A percentile compares a stretch with the other conserved stretches of the same genome.
phyloP scores from a whole-genome alignment of 768 basidiomycete species.

The Nidularia pulvinata region DNA sequence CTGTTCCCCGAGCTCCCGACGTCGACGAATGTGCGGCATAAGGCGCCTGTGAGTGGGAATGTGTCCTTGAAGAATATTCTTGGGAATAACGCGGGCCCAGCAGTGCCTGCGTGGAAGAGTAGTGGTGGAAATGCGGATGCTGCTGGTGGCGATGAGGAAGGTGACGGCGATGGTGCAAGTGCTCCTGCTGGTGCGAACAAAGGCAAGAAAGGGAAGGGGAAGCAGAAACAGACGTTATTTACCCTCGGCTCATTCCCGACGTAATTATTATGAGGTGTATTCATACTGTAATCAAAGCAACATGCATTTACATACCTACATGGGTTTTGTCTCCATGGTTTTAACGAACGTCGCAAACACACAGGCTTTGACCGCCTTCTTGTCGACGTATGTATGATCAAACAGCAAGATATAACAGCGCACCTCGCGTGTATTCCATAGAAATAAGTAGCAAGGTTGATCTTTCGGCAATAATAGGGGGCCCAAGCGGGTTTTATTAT shows the following conservation, averaged over 20 bases:
- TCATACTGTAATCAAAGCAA: too few species aligned
- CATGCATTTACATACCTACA: too few species aligned
- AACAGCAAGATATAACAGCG: too few species aligned
- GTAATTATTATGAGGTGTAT: too few species aligned
- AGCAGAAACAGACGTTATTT: constrained; percentile 86
- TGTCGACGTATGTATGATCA: too few species aligned
- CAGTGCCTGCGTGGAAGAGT: constrained; percentile 40
- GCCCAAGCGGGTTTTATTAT: too few species aligned
- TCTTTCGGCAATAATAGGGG: too few species aligned
- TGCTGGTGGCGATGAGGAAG: constrained; percentile 14
- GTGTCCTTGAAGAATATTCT: constrained; percentile 67
- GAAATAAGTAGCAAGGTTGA: too few species aligned
- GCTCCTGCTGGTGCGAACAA: constrained; percentile 25
- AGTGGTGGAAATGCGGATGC: constrained; percentile 12
- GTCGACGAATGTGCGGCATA: constrained; percentile 31
- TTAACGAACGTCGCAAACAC: too few species aligned
- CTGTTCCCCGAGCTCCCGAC: constrained; percentile 75
- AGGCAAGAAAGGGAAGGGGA: constrained; percentile 79
- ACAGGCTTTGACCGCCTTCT: too few species aligned
- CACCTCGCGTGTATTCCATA: too few species aligned
- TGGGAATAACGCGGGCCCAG: constrained; percentile 39
- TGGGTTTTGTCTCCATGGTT: too few species aligned
- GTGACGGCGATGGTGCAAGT: constrained; percentile 3
- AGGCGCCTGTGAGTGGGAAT: constrained; percentile 59
- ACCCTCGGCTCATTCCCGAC: constrained; percentile 52